Base-by-base conservation (phyloP, 306 rosid genomes). In the Trichosanthes truncata region DNA sequence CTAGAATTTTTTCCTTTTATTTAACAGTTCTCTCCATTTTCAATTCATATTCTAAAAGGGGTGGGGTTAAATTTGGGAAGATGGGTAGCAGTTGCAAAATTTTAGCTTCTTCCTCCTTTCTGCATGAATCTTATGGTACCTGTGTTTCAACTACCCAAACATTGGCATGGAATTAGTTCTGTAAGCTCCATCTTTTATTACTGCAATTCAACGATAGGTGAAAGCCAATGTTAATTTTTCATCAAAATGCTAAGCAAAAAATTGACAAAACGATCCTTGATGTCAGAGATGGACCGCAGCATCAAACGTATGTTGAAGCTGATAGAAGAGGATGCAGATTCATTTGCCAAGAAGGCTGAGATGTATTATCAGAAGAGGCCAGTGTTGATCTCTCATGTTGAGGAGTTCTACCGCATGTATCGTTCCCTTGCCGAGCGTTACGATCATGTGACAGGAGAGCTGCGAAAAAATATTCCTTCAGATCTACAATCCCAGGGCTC, bases 311-410 rank as follows among this genome's bases (percentile, higher is more conserved):
- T 96, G 97, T 77, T 95, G 94, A 93, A 88, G 96, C 85, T 95
- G 83, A 86, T 95, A 35, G 99, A 95, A 84, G 91, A 91, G 77
- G 97, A 95, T 85, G 99, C 92, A 59, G 99, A 96, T 86, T 91
- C 99, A 51, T 91, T 93, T 76, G 99, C 99, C 31, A 96, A 88
- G 83, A 96, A 85, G 79, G 99, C 93, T 71, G 98, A 96, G 81
- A 95, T 95, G 99, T 95, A 95, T 88, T 93, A 95, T 83, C 92
- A 93, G 83, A 95, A 89, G 87, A 87, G 99, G 74, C 99, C 99
- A 15, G 97, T 91, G 66, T 88, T 96, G 87, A 78, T 93, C 79
- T 80, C 96, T 84, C 91, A 89, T 83, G 98, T 96, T 41, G 98
- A 93, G 86, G 96, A 96, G 61, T 93, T 91, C 78, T 90, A 91